A percentile compares a stretch with the other conserved stretches of the same genome.
These are phyloP conservation scores for Ceratocystis colombiana DNA, from an alignment of 2,329 filamentous ascomycete species.

Conservation along the genomic window DNA sequence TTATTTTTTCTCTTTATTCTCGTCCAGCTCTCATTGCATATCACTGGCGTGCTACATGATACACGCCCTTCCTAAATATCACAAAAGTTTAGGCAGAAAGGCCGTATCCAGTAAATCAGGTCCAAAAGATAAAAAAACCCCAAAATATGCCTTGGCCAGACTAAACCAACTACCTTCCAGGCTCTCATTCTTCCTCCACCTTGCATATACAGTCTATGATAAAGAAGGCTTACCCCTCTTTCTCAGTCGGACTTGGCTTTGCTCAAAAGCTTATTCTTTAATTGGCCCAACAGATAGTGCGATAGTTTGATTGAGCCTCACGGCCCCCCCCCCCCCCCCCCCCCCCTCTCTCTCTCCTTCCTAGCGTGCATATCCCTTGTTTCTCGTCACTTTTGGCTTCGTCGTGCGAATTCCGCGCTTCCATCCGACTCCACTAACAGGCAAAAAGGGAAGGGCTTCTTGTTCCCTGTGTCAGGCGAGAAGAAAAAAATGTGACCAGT, in stretches of 20 bases:
- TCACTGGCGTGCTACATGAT: conserved; percentile 2
- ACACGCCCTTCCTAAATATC: not conserved
- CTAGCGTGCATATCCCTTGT: conserved; percentile 6
- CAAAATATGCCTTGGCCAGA: not conserved
- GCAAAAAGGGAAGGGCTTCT: not conserved
- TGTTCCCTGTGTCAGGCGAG: conserved; percentile 1
- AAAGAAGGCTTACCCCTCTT: conserved; percentile 11
- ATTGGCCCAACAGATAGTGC: conserved; percentile 4
- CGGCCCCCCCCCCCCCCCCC: not conserved
- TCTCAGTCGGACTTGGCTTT: not conserved
- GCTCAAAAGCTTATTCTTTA: conserved; percentile 1
- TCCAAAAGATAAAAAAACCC: not conserved
- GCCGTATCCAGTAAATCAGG: not conserved
- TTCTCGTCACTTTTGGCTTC: not conserved
- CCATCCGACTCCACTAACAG: conserved; percentile 12
- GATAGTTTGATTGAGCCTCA: not conserved
- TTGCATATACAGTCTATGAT: not conserved
- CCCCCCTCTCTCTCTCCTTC: not conserved
- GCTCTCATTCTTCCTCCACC: not conserved
- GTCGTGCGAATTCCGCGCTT: conserved; percentile 8
- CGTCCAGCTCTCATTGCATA: not conserved
- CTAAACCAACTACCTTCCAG: not conserved
- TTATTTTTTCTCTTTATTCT: not conserved
- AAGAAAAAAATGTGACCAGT: not conserved
- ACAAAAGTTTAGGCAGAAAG: not conserved